Evolutionary conservation across 495 filamentous ascomycete genomes (phyloP).

Genomic region (Annulohypoxylon stygium): DNA sequence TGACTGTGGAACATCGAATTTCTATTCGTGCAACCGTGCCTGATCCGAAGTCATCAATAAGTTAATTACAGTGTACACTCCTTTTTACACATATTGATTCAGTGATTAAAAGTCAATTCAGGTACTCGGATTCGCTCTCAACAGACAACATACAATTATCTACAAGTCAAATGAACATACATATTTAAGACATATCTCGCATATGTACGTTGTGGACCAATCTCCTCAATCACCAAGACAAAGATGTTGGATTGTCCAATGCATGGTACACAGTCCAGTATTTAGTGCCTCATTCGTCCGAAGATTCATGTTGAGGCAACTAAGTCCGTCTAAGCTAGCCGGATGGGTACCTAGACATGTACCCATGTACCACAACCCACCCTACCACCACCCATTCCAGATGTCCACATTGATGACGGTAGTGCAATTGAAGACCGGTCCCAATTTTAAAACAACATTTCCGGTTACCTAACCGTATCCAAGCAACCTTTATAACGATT

Average conservation of each 20-base stretch:
- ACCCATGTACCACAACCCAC: background rate
- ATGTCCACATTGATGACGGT: background rate
- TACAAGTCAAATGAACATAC: background rate
- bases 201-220: background rate
- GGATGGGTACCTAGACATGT: background rate
- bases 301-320: background rate
- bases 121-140: background rate
- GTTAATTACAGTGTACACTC: background rate
- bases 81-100: background rate
- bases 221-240: background rate
- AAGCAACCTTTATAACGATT: background rate
- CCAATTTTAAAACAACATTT: constrained; percentile 5
- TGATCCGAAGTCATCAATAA: background rate
- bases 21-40: constrained; percentile 1
- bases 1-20: background rate
- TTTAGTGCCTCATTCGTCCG: background rate
- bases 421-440: background rate
- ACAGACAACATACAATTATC: background rate
- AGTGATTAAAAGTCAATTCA: background rate
- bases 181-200: background rate
- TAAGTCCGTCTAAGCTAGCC: background rate
- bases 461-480: constrained; percentile 1
- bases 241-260: background rate
- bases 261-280: background rate
- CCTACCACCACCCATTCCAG: too few relatives aligned